phyloP scores from a whole-genome alignment of 176 grass and related monocot genomes.

The Triticum aestivum region DNA sequence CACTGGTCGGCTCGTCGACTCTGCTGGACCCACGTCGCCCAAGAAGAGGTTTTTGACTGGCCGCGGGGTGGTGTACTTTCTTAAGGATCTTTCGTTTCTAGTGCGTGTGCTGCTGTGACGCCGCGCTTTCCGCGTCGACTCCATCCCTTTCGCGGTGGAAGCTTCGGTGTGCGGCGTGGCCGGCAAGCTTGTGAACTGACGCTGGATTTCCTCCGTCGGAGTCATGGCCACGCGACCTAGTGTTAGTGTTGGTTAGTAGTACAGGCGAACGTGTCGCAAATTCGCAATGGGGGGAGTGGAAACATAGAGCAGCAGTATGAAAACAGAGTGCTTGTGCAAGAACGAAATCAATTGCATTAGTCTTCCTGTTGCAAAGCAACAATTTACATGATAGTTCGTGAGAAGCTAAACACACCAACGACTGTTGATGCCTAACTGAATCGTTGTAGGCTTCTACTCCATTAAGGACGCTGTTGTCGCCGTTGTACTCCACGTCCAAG shows the following conservation, averaged over 20 bases:
- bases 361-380: not conserved
- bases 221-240: no score
- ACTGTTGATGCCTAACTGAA: not conserved
- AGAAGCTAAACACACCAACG: not conserved
- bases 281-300: not conserved
- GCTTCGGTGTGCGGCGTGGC: conserved; percentile 24
- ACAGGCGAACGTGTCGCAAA: not conserved
- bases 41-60: no score
- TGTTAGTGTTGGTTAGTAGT: no score
- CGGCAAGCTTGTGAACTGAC: not conserved
- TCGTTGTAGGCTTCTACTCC: not conserved
- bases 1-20: not conserved
- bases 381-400: not conserved
- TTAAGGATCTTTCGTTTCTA: not conserved
- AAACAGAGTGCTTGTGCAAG: not conserved
- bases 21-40: no score
- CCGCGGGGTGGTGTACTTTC: not conserved
- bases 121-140: conserved; percentile 27
- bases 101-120: conserved; percentile 3
- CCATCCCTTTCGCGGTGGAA: not conserved
- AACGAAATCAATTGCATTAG: conserved; percentile 12
- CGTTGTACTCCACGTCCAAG: not conserved
- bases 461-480: not conserved
- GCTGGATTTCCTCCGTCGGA: not conserved
- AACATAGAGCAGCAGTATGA: not conserved